Conservation (phyloP, 306 rosid species). For the Alnus rubra region DNA sequence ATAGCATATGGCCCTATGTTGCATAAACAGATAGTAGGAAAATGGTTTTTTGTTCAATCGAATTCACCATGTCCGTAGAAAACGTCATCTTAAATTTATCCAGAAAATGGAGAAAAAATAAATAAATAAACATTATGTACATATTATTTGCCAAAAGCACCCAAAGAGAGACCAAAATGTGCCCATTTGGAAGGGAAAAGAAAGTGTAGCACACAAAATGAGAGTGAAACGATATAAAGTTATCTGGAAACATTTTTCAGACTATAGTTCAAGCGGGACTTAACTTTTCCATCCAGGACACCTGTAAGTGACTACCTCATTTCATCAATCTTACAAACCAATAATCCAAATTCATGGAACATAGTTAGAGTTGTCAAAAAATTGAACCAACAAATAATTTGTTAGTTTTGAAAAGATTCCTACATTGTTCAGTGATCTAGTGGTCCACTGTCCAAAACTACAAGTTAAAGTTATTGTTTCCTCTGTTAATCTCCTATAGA, state of each 20-base stretch:
- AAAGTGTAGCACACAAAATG: not conserved
- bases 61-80: not conserved
- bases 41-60: not conserved
- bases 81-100: not conserved
- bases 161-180: not conserved
- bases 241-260: slow-evolving; percentile 1
- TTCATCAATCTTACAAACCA: too few species aligned
- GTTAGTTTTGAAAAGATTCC: not conserved
- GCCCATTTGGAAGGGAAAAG: not conserved
- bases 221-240: not conserved
- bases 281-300: not conserved
- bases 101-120: not conserved
- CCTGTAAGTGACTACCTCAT: too few species aligned
- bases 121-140: not conserved
- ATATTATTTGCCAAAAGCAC: not conserved
- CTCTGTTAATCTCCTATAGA: not conserved
- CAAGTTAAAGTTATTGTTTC: not conserved
- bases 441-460: not conserved
- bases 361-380: not conserved
- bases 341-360: not conserved
- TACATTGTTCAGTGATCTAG: not conserved
- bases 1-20: not conserved
- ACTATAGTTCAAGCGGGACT: not conserved
- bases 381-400: not conserved
- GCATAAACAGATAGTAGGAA: not conserved